Evolutionary conservation across 108 stramenopile genomes (phyloP), one percentile per base, ranked within the genome.

Genomic region (Nitzschia palea): DNA sequence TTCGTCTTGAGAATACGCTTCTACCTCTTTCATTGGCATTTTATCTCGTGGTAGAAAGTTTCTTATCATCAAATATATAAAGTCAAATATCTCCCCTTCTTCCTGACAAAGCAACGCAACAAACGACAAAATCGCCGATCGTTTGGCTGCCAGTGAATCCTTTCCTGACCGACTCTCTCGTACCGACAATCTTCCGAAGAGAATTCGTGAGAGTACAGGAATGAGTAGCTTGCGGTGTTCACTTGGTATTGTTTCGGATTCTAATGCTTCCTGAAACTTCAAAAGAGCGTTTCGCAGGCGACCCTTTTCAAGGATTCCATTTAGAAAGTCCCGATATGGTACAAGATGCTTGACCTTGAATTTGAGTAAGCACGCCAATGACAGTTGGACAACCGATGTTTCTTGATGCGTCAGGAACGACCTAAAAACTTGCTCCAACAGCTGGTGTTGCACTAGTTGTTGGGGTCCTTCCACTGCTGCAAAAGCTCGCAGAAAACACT

Each of bases 91-190:
- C 50, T 95, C 89, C 14, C 68, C 74, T 2, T 81, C 74, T 20
- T 56, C 58, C 28, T 73, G 65, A 26, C 83, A 88, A n/a, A 95
- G 44, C 15, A 73, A 76, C 20, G 90, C 81, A 31, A 95, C 56
- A 65, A 88, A 91, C 3, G 94, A 88, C 50, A 95, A 63, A 33
- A 92, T 78, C 18, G 94, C 87, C 2, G 84, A 77, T 68, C 94
- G 44, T 51, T 86, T 68, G 0, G 90, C 76, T 23, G 80, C 72
- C 30, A 90, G 94, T 22, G 90, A 78, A 76, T 95, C 89, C 71
- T 88, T 91, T 20, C 79, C 70, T 8, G 79, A 77, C 28, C 74
- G 68, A 42, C 58, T 75, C 18, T 82, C 74, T 62, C 76, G 66
- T 22, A 89, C 57, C 36, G 82, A 73, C 18, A 95, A 44, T 51